Percentiles rank a stretch among this genome's conserved stretches.
Evolutionary conservation across 805 yeast genomes (phyloP).

Genomic region (Nakazawaea ernobii): DNA sequence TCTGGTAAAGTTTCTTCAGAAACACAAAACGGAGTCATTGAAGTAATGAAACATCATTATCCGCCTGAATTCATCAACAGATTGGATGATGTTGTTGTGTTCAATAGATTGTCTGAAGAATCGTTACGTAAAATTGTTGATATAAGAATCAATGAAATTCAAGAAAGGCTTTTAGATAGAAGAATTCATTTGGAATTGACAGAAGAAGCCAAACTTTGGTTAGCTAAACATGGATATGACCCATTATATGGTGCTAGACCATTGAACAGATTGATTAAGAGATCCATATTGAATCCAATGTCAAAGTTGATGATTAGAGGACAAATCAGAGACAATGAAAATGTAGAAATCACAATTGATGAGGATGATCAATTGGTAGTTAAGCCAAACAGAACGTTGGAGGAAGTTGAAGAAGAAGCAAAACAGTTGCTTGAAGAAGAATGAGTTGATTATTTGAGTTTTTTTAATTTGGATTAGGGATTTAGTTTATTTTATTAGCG

Average conservation of each 20-base stretch:
- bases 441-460: not conserved
- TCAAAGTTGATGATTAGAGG: slow-evolving; percentile 78
- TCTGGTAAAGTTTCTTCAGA: slow-evolving; percentile 52
- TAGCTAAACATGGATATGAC: slow-evolving; percentile 85
- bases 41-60: slow-evolving; percentile 63
- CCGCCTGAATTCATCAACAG: slow-evolving; percentile 96
- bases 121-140: slow-evolving; percentile 80
- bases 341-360: slow-evolving; percentile 42
- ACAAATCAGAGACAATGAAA: slow-evolving; percentile 55
- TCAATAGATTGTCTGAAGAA: slow-evolving; percentile 77
- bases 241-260: slow-evolving; percentile 95
- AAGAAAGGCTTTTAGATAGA: slow-evolving; percentile 70
- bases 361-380: slow-evolving; percentile 23
- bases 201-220: slow-evolving; percentile 67
- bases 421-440: slow-evolving; percentile 1
- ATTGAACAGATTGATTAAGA: slow-evolving; percentile 82
- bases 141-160: slow-evolving; percentile 76
- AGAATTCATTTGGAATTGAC: slow-evolving; percentile 54
- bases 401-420: slow-evolving; percentile 9
- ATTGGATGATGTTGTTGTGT: slow-evolving; percentile 88
- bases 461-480: no score
- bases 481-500: no score
- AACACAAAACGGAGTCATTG: slow-evolving; percentile 55
- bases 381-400: slow-evolving; percentile 5
- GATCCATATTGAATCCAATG: slow-evolving; percentile 80